Percentiles rank a stretch among this genome's conserved stretches.
phyloP scores from a whole-genome alignment of 257 asterid genomes.

The Solanum neorickii region DNA sequence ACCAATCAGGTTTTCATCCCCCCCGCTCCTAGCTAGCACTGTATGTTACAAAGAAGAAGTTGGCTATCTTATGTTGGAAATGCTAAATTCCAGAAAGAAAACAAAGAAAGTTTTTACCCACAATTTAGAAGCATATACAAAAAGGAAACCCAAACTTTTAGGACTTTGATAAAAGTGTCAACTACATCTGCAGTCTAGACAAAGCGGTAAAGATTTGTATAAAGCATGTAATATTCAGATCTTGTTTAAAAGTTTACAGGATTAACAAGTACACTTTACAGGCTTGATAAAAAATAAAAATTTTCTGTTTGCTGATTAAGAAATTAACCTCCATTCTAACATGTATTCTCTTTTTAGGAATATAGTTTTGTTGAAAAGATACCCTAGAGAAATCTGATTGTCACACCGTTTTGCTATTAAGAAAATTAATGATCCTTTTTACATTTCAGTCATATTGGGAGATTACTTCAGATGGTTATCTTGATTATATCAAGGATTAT shows the following conservation, averaged over 20 bases:
- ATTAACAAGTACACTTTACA: neutral
- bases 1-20: conserved; percentile 65
- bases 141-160: too few relatives aligned
- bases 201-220: too few relatives aligned
- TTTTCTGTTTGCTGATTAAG: neutral
- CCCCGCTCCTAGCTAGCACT: too few relatives aligned
- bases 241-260: neutral
- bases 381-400: neutral
- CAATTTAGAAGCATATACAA: too few relatives aligned
- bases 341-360: neutral
- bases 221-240: neutral
- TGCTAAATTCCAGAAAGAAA: too few relatives aligned
- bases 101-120: too few relatives aligned
- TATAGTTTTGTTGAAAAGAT: neutral
- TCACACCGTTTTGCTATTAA: neutral
- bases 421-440: neutral
- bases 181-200: too few relatives aligned
- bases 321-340: neutral
- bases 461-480: conserved; percentile 82
- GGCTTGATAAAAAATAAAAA: neutral
- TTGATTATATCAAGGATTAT: conserved; percentile 73
- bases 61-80: too few relatives aligned
- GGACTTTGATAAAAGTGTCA: too few relatives aligned
- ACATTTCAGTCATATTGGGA: conserved; percentile 65
- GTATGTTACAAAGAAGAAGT: too few relatives aligned